Evolutionary conservation across 495 filamentous ascomycete genomes (phyloP), one percentile per base, ranked within the genome.

Genomic region (Hypoxylon fuscum): DNA sequence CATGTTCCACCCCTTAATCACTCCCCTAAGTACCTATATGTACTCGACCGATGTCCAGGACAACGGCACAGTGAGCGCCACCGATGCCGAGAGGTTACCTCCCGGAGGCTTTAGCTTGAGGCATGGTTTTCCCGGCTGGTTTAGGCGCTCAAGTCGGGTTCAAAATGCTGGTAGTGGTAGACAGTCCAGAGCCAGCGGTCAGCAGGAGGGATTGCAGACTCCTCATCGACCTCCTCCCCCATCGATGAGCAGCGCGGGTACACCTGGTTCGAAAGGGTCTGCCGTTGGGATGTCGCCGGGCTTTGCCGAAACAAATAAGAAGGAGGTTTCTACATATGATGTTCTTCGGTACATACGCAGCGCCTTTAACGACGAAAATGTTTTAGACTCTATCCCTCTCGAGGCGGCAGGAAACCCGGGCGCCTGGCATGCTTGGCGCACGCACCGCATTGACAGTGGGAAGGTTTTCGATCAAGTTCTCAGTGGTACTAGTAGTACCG

Each of bases 81-180:
- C 86, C 7, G 91, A 96, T 68, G 88, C 90, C 12, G 89, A 94
- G 68, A 79, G 90, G 10, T 76, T 96, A 55, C 89, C 91, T 0
- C 92, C 94, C 0, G 94, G 94, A 3, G 89, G 90, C 0, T 96
- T 96, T 73, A 92, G 88, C 61, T 80, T 98, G 31, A 80, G 90
- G 43, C 90, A 97, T 76, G 94, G 92, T 15, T 97, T 97, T 69
- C 91, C 94, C 2, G 80, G 83, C 52, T 97, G 94, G 93, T 96
- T 92, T 74, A 86, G 85, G 32, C 77, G 72, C 15, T 64, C 54
- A 29, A 70, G 73, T 45, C 71, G 72, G 47, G 62, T 64, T 40
- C 59, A 48, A 51, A 66, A 60, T 47, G 20, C 65, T 17, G 40
- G 43, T 20, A 35, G 52, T n/a, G 45, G 21, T 22, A 58, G 68